phyloP scores from a whole-genome alignment of 163 green algal genomes.

The Scenedesmus sp. region DNA sequence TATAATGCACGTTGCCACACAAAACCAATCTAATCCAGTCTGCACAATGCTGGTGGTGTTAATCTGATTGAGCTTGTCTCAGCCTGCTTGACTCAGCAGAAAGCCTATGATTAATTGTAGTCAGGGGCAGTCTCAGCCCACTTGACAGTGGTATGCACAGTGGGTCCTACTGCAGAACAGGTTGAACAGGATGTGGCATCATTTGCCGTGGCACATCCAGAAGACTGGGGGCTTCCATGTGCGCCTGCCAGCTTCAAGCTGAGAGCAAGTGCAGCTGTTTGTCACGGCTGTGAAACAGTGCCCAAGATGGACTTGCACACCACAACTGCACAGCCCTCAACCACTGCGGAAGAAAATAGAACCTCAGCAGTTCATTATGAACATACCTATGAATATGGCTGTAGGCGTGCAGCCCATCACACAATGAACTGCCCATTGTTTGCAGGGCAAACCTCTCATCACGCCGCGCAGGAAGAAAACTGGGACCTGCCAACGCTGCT shows the following conservation, averaged over 20 bases:
- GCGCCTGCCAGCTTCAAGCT: no score
- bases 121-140: not conserved
- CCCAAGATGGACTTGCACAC: no score
- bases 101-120: not conserved
- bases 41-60: not conserved
- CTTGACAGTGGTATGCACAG: not conserved
- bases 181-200: not conserved
- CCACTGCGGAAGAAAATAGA: no score
- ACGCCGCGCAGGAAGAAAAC: not conserved
- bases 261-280: no score
- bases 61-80: not conserved
- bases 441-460: not conserved
- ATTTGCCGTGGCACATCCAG: not conserved
- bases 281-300: no score
- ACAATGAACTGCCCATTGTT: not conserved
- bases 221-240: not conserved
- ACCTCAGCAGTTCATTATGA: no score
- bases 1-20: no score
- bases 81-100: conserved; percentile 7
- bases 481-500: not conserved
- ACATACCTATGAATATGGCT: no score
- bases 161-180: no score
- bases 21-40: no score
- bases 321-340: no score
- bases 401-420: not conserved